phyloP scores from a whole-genome alignment of 495 filamentous ascomycete species.

The Acidomyces sp. region DNA sequence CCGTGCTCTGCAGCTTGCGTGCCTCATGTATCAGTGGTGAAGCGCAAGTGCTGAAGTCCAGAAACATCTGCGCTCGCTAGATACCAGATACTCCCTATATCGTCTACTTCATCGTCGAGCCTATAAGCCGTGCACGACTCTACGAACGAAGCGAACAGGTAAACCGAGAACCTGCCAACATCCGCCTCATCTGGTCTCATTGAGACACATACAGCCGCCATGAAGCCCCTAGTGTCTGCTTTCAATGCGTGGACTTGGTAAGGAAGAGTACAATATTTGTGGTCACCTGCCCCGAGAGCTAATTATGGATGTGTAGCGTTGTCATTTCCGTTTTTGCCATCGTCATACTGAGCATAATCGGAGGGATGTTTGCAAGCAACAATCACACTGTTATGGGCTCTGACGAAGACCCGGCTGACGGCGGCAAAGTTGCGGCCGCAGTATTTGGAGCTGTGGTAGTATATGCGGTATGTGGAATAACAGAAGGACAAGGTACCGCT shows the following conservation, averaged over 20 bases:
- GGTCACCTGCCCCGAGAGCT: neutral
- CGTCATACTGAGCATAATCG: conserved; percentile 72
- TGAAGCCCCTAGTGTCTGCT: conserved; percentile 84
- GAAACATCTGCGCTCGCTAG: too few species aligned
- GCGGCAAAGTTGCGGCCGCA: conserved; percentile 61
- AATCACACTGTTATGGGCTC: conserved; percentile 72
- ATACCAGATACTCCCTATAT: too few species aligned
- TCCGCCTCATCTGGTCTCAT: too few species aligned
- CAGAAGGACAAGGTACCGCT: conserved; percentile 1
- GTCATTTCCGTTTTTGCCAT: conserved; percentile 82
- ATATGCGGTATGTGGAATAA: conserved; percentile 56
- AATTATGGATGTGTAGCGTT: conserved; percentile 42
- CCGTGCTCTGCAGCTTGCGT: too few species aligned
- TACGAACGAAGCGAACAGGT: too few species aligned
- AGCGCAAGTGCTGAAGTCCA: too few species aligned
- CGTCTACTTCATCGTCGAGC: too few species aligned
- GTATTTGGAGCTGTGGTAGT: conserved; percentile 76
- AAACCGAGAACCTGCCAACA: too few species aligned
- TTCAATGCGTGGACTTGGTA: conserved; percentile 93
- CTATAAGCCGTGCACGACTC: too few species aligned
- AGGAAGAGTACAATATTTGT: conserved; percentile 3
- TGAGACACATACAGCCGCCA: conserved; percentile 34
- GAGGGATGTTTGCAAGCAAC: conserved; percentile 58
- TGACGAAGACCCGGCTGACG: conserved; percentile 51
- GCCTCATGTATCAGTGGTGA: too few species aligned